Conservation (phyloP, 768 basidiomycete genomes). For the Leucogyrophana mollusca region DNA sequence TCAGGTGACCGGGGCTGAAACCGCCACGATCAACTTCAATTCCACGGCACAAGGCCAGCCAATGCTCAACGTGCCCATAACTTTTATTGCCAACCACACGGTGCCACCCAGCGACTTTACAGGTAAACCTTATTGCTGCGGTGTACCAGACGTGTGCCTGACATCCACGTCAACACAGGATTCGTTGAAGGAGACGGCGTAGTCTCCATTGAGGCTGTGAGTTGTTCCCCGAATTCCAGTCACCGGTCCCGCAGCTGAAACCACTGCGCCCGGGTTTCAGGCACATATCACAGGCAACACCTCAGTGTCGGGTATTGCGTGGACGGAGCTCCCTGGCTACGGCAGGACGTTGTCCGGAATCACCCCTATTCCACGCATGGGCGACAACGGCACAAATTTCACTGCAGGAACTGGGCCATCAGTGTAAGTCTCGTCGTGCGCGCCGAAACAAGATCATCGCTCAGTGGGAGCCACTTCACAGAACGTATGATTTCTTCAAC, state of each 20-base stretch:
- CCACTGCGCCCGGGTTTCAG: not conserved
- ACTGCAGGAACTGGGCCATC: constrained; percentile 61
- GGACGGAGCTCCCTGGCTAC: constrained; percentile 59
- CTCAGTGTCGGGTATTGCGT: constrained; percentile 49
- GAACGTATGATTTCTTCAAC: constrained; percentile 65
- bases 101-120: constrained; percentile 3
- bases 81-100: constrained; percentile 28
- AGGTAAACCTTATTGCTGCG: not conserved
- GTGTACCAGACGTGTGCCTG: not conserved
- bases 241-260: not conserved
- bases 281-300: constrained; percentile 26
- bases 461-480: constrained; percentile 15
- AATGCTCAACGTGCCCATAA: constrained; percentile 22
- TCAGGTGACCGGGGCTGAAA: constrained; percentile 37
- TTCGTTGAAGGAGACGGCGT: constrained; percentile 65
- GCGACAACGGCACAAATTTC: constrained; percentile 52
- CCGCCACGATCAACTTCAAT: constrained; percentile 44
- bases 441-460: not conserved
- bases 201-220: constrained; percentile 61
- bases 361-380: constrained; percentile 53
- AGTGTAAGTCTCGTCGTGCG: constrained; percentile 37
- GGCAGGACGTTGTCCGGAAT: constrained; percentile 61
- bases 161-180: constrained; percentile 29
- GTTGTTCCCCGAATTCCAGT: not conserved
- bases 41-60: constrained; percentile 43